phyloP scores from a whole-genome alignment of 1,139 yeast species.

The Starmera stellimalicola region DNA sequence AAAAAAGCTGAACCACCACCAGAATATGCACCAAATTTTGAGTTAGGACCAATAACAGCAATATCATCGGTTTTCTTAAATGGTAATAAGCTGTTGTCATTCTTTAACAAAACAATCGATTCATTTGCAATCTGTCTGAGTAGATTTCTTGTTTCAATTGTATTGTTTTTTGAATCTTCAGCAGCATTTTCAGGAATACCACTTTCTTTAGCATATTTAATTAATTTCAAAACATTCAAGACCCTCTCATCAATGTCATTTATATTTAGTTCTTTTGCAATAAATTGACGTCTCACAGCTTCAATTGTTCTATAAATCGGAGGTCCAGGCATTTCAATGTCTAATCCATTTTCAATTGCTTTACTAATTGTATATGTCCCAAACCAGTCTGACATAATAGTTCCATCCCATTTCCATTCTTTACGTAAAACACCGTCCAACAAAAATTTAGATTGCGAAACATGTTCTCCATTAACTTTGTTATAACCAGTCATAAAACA shows the following conservation, averaged over 20 bases:
- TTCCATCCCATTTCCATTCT: conserved; percentile 51
- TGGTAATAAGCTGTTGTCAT: conserved; percentile 36
- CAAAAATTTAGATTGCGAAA: conserved; percentile 34
- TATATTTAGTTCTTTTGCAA: conserved; percentile 21
- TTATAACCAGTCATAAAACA: conserved; percentile 54
- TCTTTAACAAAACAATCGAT: conserved; percentile 44
- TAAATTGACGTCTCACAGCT: conserved; percentile 30
- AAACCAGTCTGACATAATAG: conserved; percentile 54
- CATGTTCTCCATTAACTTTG: conserved; percentile 49
- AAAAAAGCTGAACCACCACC: conserved; percentile 50
- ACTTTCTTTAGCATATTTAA: conserved; percentile 32
- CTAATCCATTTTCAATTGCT: conserved; percentile 45
- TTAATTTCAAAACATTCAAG: conserved; percentile 34
- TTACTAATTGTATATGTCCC: conserved; percentile 44
- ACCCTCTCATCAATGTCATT: conserved; percentile 31
- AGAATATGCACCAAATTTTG: conserved; percentile 31
- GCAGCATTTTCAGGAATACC: conserved; percentile 29
- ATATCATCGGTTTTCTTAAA: conserved; percentile 28
- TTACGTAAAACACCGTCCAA: conserved; percentile 36
- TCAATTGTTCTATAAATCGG: conserved; percentile 35
- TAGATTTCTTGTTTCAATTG: conserved; percentile 32
- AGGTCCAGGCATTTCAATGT: conserved; percentile 59
- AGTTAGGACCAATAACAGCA: conserved; percentile 46
- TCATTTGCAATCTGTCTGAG: conserved; percentile 43
- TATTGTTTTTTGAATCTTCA: conserved; percentile 30